phyloP scores from a whole-genome alignment of 495 filamentous ascomycete genomes.

The Aspergillus leporis region DNA sequence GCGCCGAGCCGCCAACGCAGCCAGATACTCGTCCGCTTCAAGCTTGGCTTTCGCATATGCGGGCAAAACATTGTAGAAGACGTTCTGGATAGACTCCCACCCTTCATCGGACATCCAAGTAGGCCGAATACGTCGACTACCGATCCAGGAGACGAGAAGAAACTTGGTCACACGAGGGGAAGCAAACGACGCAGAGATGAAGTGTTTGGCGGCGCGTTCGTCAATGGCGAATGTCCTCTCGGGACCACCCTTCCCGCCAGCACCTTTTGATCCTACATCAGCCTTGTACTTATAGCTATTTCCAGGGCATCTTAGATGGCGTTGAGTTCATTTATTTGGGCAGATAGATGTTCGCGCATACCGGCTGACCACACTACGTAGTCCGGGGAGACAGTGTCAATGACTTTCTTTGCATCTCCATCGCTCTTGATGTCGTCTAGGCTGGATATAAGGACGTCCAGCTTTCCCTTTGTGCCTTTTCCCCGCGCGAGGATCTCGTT shows the following conservation, averaged over 20 bases:
- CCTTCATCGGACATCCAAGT: conserved; percentile 67
- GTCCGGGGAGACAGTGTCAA: conserved; percentile 60
- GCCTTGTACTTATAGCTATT: background rate
- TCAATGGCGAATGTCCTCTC: conserved; percentile 62
- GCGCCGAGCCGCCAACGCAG: conserved; percentile 51
- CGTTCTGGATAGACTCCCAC: conserved; percentile 50
- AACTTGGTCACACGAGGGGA: conserved; percentile 66
- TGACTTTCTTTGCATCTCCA: conserved; percentile 58
- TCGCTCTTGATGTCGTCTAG: conserved; percentile 68
- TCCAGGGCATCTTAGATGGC: background rate
- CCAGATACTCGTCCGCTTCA: conserved; percentile 72
- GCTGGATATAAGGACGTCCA: conserved; percentile 64
- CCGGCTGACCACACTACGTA: conserved; percentile 82
- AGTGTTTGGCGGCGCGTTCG: conserved; percentile 67
- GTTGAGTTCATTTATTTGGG: background rate
- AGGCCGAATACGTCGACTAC: conserved; percentile 57
- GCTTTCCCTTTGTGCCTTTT: conserved; percentile 51
- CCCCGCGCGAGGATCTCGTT: conserved; percentile 60
- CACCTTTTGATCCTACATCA: conserved; percentile 41
- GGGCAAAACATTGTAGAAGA: conserved; percentile 56
- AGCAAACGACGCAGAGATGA: conserved; percentile 64
- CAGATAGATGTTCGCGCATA: conserved; percentile 29
- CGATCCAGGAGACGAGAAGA: conserved; percentile 69
- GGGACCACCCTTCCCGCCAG: conserved; percentile 73
- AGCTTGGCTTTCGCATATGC: conserved; percentile 74